Evolutionary conservation across 495 filamentous ascomycete species (phyloP), one percentile per base, ranked within the genome.

Genomic region (Penicillium paxilli): DNA sequence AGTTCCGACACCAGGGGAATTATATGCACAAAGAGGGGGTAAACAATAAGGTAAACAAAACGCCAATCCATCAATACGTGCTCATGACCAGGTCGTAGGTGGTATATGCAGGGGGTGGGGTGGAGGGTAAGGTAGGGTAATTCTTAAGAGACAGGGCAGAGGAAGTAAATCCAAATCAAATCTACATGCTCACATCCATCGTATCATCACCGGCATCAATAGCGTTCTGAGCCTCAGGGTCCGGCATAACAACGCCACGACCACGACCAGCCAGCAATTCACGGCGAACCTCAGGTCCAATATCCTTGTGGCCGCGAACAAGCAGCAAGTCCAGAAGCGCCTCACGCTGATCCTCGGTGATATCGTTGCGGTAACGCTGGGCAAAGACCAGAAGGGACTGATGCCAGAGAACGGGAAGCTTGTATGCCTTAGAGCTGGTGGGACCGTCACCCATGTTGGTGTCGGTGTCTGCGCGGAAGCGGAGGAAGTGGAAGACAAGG

Each of bases 401-500:
- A 72, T 96, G 92, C 89, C 92, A 96, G 37, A 96, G 80, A 4
- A 96, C 89, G 0, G 92, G 91, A 33, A 96, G 69, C 66, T 82
- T 86, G 38, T 78, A 76, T 6, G 75, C 76, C 54, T 80, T 83
- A 12, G 76, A 71, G 21, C 71, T 65, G 16, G 65, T 66, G 3
- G 2, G 49, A 46, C 25, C 60, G 37, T 51, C 80, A 22, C 73
- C 73, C 44, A 74, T 75, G 63, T 73, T 72, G 16, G 77, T 63
- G 44, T 77, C 74, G 9, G 73, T 77, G 3, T 74, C 74, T 25
- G 77, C 83, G 30, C 88, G 83, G 74, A 97, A 97, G 16, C 94
- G 86, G 57, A 96, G 69, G 69, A 97, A 98, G 71, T 98, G 92
- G 73, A 97, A 98, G 14, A 98, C 95, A 5, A 98, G 77, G 20